These are phyloP conservation scores for Streptanthus diversifolius DNA, from an alignment of 345 rosid species.

Conservation along the genomic window DNA sequence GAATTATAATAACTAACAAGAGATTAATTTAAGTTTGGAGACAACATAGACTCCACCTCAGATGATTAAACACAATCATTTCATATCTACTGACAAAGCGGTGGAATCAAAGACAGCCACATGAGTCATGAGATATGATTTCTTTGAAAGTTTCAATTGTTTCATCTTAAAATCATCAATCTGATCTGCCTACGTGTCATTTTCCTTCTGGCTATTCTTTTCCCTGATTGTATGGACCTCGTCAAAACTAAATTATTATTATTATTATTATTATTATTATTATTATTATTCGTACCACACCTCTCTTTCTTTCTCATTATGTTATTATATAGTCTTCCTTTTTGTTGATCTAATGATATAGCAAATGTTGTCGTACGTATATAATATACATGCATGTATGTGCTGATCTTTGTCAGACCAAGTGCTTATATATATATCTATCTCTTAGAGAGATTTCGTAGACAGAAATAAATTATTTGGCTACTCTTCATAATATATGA, in stretches of 20 bases:
- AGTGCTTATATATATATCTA: background rate
- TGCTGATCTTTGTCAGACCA: background rate
- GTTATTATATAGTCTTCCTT: background rate
- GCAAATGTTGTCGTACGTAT: background rate
- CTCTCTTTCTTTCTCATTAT: conserved; percentile 11
- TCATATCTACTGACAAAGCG: background rate
- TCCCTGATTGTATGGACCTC: conserved; percentile 17
- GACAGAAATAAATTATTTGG: background rate
- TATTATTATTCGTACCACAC: background rate
- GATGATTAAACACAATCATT: conserved; percentile 11
- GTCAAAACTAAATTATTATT: background rate
- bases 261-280: background rate
- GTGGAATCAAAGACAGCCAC: conserved; percentile 24
- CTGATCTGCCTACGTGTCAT: conserved; percentile 6
- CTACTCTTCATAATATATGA: background rate
- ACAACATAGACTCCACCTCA: background rate
- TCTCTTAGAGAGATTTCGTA: conserved; percentile 3
- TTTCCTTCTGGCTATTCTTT: conserved; percentile 7
- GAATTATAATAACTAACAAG: background rate
- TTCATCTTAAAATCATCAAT: conserved; percentile 4
- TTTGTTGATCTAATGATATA: background rate
- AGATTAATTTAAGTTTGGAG: background rate
- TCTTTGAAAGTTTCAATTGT: background rate
- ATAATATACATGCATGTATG: background rate
- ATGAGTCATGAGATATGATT: conserved; percentile 1